Base-by-base conservation (phyloP, 2,329 filamentous ascomycete species). In the Cyanodermella asteris region DNA sequence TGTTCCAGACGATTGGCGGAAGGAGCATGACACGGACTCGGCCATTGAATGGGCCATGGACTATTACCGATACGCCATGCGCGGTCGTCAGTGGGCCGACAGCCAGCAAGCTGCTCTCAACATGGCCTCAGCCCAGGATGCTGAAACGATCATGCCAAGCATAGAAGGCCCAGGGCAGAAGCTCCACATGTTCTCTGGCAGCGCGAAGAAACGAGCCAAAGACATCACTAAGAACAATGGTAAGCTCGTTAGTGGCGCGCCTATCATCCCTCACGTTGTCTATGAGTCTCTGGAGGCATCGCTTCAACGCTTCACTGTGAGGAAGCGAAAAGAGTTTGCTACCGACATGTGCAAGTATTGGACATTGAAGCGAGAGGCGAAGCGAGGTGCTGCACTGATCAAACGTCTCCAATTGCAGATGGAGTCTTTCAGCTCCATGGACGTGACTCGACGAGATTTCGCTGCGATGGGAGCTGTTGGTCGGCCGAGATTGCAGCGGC, bases 351-450 rank as follows among this genome's bases (percentile, higher is more conserved):
- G 84, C 52, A 81, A 80, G 38, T 97, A 94, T 50, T 97, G 87
- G 87, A 94, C 87, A 0, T 50, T 97, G 34, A 97, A 97, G 53
- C 69, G 87, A 28, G 87, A 97, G 47, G 77, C 84, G 32, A 70
- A 87, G 17, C 65, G 87, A 30, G 87, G 87, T 23, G 87, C 87
- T 16, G 80, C 87, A 4, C 58, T 97, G 28, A 61, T 97, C 31
- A 94, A 94, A 51, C 70, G 87, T 18, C 59, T 97, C 12, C 87
- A 97, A 45, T 54, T 94, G 29, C 82, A 93, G 46, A 75, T 93
- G 61, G 84, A 94, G 47, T 78, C 80, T 0, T 97, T 94, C 47
- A 84, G 84, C 5, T 91, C 81, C 1, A 91, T 93, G 74, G 87
- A 97, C 49, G 72, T 97, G 35, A 93, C 87, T 3, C 66, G 87